A percentile compares a stretch with the other conserved stretches of the same genome.
These are phyloP conservation scores for Simplicillium sp. DNA, from an alignment of 2,329 filamentous ascomycete genomes.

Conservation along the genomic window DNA sequence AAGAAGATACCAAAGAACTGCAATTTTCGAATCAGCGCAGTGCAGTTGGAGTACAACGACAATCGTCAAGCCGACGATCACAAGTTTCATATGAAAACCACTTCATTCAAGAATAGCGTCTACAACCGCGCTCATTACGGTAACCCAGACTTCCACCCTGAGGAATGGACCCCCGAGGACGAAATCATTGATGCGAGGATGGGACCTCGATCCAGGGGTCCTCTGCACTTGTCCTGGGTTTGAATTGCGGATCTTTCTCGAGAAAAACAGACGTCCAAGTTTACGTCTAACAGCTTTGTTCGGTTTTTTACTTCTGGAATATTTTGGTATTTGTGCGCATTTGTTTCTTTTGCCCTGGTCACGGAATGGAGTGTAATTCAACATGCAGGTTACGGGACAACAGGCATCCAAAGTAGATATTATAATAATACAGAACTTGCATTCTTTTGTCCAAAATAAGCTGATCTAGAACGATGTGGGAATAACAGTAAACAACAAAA, in stretches of 20 bases:
- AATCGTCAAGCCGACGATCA: constrained; percentile 34
- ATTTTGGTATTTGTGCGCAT: too few relatives aligned
- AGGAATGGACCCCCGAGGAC: constrained; percentile 33
- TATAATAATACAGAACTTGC: too few relatives aligned
- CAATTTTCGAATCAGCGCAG: constrained; percentile 39
- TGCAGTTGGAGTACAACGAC: constrained; percentile 38
- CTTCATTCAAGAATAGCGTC: constrained; percentile 56
- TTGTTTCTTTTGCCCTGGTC: too few relatives aligned
- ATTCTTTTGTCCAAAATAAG: too few relatives aligned
- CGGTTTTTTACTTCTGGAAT: too few relatives aligned
- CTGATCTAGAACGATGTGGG: too few relatives aligned
- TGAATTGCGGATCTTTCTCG: too few relatives aligned
- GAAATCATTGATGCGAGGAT: constrained; percentile 20
- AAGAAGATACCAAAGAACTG: constrained; percentile 12
- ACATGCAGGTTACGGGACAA: not conserved
- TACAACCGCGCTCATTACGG: constrained; percentile 60
- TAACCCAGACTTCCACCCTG: constrained; percentile 44
- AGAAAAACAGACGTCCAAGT: too few relatives aligned
- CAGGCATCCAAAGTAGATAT: too few relatives aligned
- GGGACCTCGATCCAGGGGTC: constrained; percentile 1
- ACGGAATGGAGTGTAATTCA: not conserved
- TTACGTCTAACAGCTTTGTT: too few relatives aligned
- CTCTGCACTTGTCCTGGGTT: too few relatives aligned
- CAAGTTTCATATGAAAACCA: constrained; percentile 38
- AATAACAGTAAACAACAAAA: not conserved